A percentile compares a stretch with the other conserved stretches of the same genome.
Evolutionary conservation across 208 protist genomes (phyloP).

Genomic region (Wallacemonas sp.): DNA sequence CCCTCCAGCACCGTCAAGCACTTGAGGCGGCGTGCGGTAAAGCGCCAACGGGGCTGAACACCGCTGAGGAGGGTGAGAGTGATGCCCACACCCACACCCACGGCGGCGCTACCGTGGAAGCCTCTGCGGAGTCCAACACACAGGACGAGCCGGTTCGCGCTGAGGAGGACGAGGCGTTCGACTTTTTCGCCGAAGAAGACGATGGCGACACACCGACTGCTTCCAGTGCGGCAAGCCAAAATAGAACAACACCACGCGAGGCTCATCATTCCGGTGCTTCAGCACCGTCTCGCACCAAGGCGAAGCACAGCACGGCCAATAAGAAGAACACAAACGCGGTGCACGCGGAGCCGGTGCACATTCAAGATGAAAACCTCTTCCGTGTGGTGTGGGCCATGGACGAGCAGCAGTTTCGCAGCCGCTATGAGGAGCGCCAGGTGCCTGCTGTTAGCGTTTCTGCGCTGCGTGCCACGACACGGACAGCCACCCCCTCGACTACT

Average conservation of each 20-base stretch:
- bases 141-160: not conserved
- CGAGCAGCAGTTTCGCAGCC: not conserved
- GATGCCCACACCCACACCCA: slow-evolving; percentile 3
- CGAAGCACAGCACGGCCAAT: too few species aligned
- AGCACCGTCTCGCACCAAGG: too few species aligned
- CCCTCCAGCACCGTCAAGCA: slow-evolving; percentile 12
- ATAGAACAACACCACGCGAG: not conserved
- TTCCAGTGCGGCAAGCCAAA: not conserved
- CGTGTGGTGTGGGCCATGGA: slow-evolving; percentile 7
- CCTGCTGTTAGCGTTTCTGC: not conserved
- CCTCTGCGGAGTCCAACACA: not conserved
- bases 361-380: not conserved
- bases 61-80: too few species aligned
- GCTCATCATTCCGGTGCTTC: too few species aligned
- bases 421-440: slow-evolving; percentile 7
- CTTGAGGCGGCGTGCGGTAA: slow-evolving; percentile 2
- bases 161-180: slow-evolving; percentile 10
- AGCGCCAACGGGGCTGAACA: too few species aligned
- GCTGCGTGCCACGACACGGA: too few species aligned
- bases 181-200: slow-evolving; percentile 8
- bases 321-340: too few species aligned
- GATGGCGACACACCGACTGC: not conserved
- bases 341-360: not conserved
- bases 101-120: not conserved
- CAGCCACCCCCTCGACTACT: too few species aligned